Evolutionary conservation across 176 grass and related monocot genomes (phyloP), one percentile per base, ranked within the genome.

Genomic region (Hordeum marinum): DNA sequence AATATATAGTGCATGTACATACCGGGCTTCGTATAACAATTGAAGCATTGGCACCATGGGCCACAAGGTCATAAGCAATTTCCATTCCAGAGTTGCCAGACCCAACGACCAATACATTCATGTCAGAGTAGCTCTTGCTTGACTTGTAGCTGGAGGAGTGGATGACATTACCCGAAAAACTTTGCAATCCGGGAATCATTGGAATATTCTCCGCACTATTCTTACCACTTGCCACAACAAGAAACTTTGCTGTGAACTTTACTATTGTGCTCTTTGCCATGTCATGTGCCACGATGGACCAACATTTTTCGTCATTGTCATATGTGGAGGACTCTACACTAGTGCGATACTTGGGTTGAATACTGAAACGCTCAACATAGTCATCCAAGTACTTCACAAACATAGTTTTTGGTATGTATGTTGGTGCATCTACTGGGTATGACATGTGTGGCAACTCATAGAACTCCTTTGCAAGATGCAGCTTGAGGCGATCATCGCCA

Each of bases 151-250:
- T 20, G 20, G 52, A 55, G 52, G 52, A 55, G 52, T 55, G 52
- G 52, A 55, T 55, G 52, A 21, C 52, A 21, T 55, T 18, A 55
- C 52, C 52, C 18, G 0, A 0, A 21, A 55, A 18, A 63, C 17
- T 29, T 4, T 42, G 15, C 0, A 88, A 6, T 8, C 85, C 82
- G 0, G 23, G 88, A 82, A 1, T 82, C 52, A 55, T 55, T 55
- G 52, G 52, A 21, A 55, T 55, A 55, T 55, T 55, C 18, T 21
- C 52, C 21, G 18, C 52, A 21, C 52, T 55, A 55, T 55, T 55
- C 52, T 21, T 18, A 55, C 52, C 52, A 55, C 52, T 76, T 3
- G 91, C 88, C 17, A 90, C 85, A 0, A 93, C 82, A 7, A 90
- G 45, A 50, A 90, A 93, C 42, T 26, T 79, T 3, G 42, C 34